phyloP scores from a whole-genome alignment of 1,139 yeast genomes.

The Candida freyschussii region DNA sequence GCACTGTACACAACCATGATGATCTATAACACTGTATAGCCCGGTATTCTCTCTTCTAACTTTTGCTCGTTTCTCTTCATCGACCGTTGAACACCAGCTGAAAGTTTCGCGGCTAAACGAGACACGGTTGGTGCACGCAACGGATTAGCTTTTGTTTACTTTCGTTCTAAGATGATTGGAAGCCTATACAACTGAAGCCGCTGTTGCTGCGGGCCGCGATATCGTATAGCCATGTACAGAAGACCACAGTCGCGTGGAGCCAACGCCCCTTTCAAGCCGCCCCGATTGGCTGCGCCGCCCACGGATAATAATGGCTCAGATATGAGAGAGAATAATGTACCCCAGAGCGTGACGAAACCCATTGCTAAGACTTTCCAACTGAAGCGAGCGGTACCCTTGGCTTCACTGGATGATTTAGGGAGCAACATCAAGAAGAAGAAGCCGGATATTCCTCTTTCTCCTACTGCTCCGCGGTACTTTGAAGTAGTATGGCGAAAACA shows the following conservation, averaged over 20 bases:
- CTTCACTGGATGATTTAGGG: no score
- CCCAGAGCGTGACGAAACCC: no score
- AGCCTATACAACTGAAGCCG: no score
- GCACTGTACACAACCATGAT: conserved; percentile 56
- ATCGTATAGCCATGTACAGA: conserved; percentile 20
- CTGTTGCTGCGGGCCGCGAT: no score
- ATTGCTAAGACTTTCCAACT: no score
- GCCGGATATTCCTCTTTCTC: not conserved
- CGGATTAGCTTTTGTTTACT: no score
- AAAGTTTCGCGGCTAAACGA: conserved; percentile 6
- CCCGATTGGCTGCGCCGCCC: conserved; percentile 20
- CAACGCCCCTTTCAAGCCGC: conserved; percentile 23
- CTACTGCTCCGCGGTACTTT: conserved; percentile 14
- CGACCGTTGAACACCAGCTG: conserved; percentile 3
- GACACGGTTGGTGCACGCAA: no score
- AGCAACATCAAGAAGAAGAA: conserved; percentile 3
- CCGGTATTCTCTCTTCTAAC: not conserved
- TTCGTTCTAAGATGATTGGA: no score
- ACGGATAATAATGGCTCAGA: no score
- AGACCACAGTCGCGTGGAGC: conserved; percentile 12
- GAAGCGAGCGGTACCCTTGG: no score
- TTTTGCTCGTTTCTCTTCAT: not conserved
- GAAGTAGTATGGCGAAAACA: conserved; percentile 46
- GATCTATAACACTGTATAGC: not conserved
- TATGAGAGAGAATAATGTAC: not conserved